Evolutionary conservation across 352 stramenopile species (phyloP).

Genomic region (Phytophthora pluvialis): DNA sequence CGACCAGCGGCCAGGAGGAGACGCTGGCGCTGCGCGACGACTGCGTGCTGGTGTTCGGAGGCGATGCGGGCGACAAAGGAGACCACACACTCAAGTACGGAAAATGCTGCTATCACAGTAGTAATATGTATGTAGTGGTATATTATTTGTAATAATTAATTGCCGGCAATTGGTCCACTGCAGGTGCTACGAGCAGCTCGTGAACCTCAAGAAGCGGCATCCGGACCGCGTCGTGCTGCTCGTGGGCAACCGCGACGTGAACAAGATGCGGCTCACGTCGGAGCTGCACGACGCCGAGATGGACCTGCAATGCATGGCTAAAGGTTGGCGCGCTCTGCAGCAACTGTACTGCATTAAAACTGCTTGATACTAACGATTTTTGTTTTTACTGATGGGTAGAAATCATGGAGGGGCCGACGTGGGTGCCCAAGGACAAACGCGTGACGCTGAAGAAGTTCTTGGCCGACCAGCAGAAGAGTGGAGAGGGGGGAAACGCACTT

Average conservation of each 20-base stretch:
- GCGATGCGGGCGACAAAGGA: constrained; percentile 92
- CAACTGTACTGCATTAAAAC: background rate
- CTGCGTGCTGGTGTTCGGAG: constrained; percentile 90
- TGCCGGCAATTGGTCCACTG: background rate
- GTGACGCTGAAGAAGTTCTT: constrained; percentile 64
- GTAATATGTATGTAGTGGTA: constrained; percentile 5
- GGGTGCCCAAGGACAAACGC: constrained; percentile 65
- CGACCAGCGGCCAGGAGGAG: constrained; percentile 19
- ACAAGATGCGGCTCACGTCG: constrained; percentile 91
- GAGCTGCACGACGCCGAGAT: constrained; percentile 84
- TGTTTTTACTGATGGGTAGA: constrained; percentile 42
- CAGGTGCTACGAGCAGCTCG: constrained; percentile 83
- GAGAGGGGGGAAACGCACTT: constrained; percentile 20
- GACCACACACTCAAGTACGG: constrained; percentile 79
- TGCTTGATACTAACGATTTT: background rate
- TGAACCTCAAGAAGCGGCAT: constrained; percentile 88
- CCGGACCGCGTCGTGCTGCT: constrained; percentile 91
- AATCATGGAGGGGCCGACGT: constrained; percentile 69
- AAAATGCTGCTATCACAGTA: background rate
- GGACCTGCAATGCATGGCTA: constrained; percentile 62
- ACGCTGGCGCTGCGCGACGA: constrained; percentile 69
- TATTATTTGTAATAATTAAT: background rate
- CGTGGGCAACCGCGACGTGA: constrained; percentile 94
- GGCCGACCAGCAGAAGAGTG: constrained; percentile 24
- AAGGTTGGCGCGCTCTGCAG: constrained; percentile 35